phyloP scores from a whole-genome alignment of 306 rosid species.

The Hippophae rhamnoides region DNA sequence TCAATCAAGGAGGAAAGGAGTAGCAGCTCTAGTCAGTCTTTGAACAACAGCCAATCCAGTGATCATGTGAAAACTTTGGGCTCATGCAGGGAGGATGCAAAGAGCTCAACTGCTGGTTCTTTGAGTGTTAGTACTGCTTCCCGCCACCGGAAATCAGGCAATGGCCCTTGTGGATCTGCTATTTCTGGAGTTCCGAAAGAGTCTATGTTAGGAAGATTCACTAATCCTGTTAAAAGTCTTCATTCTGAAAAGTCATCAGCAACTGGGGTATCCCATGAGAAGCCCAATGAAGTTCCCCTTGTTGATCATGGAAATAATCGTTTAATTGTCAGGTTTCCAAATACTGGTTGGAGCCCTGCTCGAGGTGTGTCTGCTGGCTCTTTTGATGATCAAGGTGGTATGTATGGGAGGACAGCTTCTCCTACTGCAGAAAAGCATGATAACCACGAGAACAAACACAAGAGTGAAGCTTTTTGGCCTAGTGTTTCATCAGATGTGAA shows the following conservation, averaged over 20 bases:
- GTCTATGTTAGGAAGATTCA: slow-evolving; percentile 41
- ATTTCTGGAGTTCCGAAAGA: slow-evolving; percentile 45
- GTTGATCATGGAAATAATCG: slow-evolving; percentile 45
- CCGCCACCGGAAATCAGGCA: slow-evolving; percentile 49
- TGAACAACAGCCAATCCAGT: slow-evolving; percentile 72
- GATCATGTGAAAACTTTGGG: slow-evolving; percentile 62
- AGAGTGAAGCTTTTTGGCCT: slow-evolving; percentile 31
- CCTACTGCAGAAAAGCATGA: slow-evolving; percentile 48
- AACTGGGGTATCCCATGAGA: slow-evolving; percentile 19
- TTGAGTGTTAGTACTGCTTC: slow-evolving; percentile 51
- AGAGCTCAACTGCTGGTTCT: slow-evolving; percentile 62
- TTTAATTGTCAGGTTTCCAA: slow-evolving; percentile 61
- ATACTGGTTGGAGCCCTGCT: slow-evolving; percentile 50
- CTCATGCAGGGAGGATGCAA: slow-evolving; percentile 57
- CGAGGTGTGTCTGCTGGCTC: slow-evolving; percentile 42
- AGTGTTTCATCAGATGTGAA: slow-evolving; percentile 36
- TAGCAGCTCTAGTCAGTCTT: slow-evolving; percentile 85
- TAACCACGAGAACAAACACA: slow-evolving; percentile 38
- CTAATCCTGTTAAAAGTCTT: slow-evolving; percentile 28
- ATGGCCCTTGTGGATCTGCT: slow-evolving; percentile 40
- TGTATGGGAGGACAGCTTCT: slow-evolving; percentile 48
- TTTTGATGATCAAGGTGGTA: slow-evolving; percentile 42
- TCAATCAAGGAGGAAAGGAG: slow-evolving; percentile 75
- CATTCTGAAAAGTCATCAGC: slow-evolving; percentile 33
- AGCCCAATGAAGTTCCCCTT: slow-evolving; percentile 32